Percentiles rank a stretch among this genome's conserved stretches.
Conservation (phyloP, 1,284 basidiomycete species). For the Anthracocystis walkeri region DNA sequence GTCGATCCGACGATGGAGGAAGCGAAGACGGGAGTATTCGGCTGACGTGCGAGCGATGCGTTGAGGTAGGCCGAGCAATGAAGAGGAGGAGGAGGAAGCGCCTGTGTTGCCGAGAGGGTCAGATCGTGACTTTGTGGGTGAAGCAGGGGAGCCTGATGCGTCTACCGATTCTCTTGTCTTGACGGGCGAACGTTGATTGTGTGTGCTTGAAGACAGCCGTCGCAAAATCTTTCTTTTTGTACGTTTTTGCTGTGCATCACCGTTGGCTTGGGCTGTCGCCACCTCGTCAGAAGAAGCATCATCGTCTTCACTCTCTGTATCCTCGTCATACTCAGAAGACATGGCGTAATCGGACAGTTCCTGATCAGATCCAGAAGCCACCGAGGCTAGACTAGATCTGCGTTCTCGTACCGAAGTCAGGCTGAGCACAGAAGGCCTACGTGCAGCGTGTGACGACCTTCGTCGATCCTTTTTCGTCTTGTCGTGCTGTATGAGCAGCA, state of each 20-base stretch:
- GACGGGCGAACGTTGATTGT: neutral
- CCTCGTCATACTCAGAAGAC: conserved; percentile 45
- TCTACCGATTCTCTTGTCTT: neutral
- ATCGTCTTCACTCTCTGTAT: conserved; percentile 24
- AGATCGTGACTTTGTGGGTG: conserved; percentile 5
- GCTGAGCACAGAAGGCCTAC: conserved; percentile 27
- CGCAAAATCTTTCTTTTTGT: conserved; percentile 18
- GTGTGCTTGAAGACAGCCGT: conserved; percentile 14
- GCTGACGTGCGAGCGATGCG: conserved; percentile 85
- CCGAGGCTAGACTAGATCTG: conserved; percentile 13
- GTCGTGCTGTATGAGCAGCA: conserved; percentile 75
- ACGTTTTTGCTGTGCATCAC: conserved; percentile 6
- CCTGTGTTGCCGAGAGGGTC: conserved; percentile 4
- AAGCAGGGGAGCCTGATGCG: neutral
- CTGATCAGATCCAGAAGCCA: conserved; percentile 21
- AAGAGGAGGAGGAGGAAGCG: conserved; percentile 9
- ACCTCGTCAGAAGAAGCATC: conserved; percentile 7
- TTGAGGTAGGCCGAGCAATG: conserved; percentile 73
- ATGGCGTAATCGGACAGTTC: conserved; percentile 34
- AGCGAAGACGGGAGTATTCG: conserved; percentile 92
- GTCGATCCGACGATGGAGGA: conserved; percentile 84
- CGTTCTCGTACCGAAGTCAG: conserved; percentile 12
- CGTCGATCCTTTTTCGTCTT: conserved; percentile 4
- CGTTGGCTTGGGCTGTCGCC: neutral
- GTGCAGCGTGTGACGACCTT: conserved; percentile 15